Percentiles rank a stretch among this genome's conserved stretches.
phyloP scores from a whole-genome alignment of 208 protist species.

The Strigomonas galati region DNA sequence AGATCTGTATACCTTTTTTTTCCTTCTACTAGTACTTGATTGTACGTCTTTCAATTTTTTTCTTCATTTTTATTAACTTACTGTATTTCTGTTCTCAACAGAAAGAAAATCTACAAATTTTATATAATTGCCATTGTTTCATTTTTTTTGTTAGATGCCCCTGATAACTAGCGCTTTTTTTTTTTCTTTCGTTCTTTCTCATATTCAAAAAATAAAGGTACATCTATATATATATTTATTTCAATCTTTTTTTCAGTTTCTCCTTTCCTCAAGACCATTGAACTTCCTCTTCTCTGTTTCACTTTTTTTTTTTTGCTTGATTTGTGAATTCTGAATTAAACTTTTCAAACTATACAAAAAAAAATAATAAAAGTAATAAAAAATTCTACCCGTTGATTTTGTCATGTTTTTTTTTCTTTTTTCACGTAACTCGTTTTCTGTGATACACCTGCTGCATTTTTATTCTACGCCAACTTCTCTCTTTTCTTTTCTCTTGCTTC shows the following conservation, averaged over 20 bases:
- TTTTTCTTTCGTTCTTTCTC: no score
- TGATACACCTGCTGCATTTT: background rate
- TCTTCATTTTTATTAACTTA: background rate
- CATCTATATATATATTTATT: no score
- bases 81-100: background rate
- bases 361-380: constrained; percentile 1
- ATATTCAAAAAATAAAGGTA: no score
- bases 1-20: background rate
- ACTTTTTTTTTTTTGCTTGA: constrained; percentile 7
- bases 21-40: no score
- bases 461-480: background rate
- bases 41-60: background rate
- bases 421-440: background rate
- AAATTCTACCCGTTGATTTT: background rate
- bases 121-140: no score
- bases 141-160: no score
- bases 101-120: no score
- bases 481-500: constrained; percentile 5
- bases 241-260: no score
- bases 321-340: background rate
- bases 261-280: background rate
- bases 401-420: constrained; percentile 9
- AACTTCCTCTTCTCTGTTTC: constrained; percentile 3
- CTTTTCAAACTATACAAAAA: background rate
- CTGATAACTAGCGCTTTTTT: no score